These are phyloP conservation scores for Rachicladosporium sp. DNA, from an alignment of 2,329 filamentous ascomycete genomes.

Conservation along the genomic window DNA sequence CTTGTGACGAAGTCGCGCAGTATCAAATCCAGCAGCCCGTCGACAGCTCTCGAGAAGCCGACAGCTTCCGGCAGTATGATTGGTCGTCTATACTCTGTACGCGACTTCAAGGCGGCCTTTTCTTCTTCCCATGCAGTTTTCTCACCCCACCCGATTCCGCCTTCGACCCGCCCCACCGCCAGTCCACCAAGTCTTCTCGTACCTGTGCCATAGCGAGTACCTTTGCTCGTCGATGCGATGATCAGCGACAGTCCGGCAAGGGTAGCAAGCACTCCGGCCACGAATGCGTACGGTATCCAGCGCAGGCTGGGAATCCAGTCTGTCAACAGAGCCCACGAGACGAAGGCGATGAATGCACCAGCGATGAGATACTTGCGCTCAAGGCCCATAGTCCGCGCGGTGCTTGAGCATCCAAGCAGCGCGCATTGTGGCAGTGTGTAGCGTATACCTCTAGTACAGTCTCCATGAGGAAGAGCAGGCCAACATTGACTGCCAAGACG, in stretches of 20 bases:
- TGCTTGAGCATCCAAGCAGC: constrained; percentile 4
- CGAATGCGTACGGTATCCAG: constrained; percentile 75
- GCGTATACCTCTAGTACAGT: no score
- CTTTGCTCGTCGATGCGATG: constrained; percentile 50
- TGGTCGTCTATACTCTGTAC: constrained; percentile 53
- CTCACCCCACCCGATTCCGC: background rate
- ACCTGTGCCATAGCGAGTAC: constrained; percentile 10
- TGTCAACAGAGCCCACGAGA: constrained; percentile 78
- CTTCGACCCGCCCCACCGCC: constrained; percentile 7
- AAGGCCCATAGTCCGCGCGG: constrained; percentile 47
- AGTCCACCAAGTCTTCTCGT: no score
- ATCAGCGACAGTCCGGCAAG: constrained; percentile 45
- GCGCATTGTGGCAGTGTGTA: constrained; percentile 3
- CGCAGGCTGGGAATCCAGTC: constrained; percentile 73
- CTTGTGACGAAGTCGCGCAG: constrained; percentile 72
- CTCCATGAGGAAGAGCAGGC: no score
- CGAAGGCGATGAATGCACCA: constrained; percentile 56
- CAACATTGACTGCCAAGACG: no score
- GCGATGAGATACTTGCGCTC: constrained; percentile 60
- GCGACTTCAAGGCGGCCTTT: constrained; percentile 50
- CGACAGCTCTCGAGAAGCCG: constrained; percentile 66
- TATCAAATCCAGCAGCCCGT: constrained; percentile 64
- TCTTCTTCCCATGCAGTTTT: constrained; percentile 57
- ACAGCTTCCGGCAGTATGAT: constrained; percentile 66
- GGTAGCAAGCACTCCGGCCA: constrained; percentile 50